Evolutionary conservation across 2,329 filamentous ascomycete species (phyloP).

Genomic region (Proliferodiscus dingleyae): DNA sequence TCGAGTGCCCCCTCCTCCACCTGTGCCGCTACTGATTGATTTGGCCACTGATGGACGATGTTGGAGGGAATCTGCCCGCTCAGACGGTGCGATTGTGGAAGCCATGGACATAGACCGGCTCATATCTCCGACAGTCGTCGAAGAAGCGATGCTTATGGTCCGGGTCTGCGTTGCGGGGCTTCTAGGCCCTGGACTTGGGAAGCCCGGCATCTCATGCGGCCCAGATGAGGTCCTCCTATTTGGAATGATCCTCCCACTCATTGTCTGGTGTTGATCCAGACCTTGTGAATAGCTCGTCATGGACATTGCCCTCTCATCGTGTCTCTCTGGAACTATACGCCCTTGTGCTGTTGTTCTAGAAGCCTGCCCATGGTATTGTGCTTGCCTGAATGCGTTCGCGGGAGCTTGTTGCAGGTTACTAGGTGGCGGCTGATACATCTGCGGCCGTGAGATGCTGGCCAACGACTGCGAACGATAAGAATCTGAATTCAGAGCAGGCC

Average conservation of each 20-base stretch:
- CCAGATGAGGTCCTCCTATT: slow-evolving; percentile 51
- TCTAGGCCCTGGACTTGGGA: slow-evolving; percentile 20
- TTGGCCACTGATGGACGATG: slow-evolving; percentile 53
- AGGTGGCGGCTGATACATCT: slow-evolving; percentile 62
- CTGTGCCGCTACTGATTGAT: slow-evolving; percentile 29
- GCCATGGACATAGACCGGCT: slow-evolving; percentile 86
- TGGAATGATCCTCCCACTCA: slow-evolving; percentile 88
- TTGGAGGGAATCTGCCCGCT: slow-evolving; percentile 44
- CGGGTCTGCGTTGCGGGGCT: slow-evolving; percentile 46
- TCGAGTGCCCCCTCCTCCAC: slow-evolving; percentile 15
- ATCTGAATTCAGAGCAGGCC: slow-evolving; percentile 74
- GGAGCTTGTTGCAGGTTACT: slow-evolving; percentile 61
- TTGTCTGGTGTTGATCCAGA: slow-evolving; percentile 79
- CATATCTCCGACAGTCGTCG: slow-evolving; percentile 36
- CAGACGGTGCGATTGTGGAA: slow-evolving; percentile 67
- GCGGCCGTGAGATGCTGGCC: slow-evolving; percentile 68
- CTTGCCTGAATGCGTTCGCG: slow-evolving; percentile 72
- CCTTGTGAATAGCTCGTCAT: slow-evolving; percentile 81
- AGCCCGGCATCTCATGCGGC: slow-evolving; percentile 25
- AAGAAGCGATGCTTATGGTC: slow-evolving; percentile 55
- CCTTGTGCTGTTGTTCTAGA: slow-evolving; percentile 87
- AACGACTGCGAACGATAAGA: slow-evolving; percentile 90
- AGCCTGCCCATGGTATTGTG: slow-evolving; percentile 61
- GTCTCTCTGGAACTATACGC: slow-evolving; percentile 82
- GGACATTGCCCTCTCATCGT: slow-evolving; percentile 93